These are phyloP conservation scores for Podospora pseudoanserina DNA, from an alignment of 495 filamentous ascomycete species.

Conservation along the genomic window DNA sequence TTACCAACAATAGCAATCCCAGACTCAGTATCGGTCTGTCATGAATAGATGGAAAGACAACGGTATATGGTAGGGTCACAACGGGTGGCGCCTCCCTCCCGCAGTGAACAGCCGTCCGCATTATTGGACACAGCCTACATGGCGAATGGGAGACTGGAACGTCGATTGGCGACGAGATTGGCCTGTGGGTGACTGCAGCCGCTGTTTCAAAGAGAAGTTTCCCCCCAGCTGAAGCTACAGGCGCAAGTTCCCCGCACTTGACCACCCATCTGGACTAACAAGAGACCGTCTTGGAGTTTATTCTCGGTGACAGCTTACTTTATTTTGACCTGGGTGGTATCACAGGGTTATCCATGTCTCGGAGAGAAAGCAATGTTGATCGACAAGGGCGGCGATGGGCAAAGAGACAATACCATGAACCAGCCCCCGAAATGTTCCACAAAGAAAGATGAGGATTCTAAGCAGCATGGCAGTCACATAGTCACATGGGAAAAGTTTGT, in stretches of 20 bases:
- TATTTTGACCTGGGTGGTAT: not conserved
- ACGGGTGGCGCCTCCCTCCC: slow-evolving; percentile 4
- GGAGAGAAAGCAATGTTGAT: not conserved
- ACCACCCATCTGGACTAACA: not conserved
- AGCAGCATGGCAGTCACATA: not conserved
- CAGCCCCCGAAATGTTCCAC: not conserved
- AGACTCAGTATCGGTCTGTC: not conserved
- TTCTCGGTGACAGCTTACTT: not conserved
- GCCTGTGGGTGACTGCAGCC: not conserved
- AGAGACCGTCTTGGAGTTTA: not conserved
- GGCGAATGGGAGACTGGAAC: not conserved
- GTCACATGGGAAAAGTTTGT: not conserved
- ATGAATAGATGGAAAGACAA: not conserved
- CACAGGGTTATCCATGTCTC: not conserved
- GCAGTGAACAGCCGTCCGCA: not conserved
- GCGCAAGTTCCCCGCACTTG: not conserved
- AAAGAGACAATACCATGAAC: not conserved
- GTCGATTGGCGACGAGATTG: not conserved
- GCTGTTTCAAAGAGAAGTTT: slow-evolving; percentile 9
- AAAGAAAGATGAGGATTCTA: not conserved
- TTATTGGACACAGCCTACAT: slow-evolving; percentile 1
- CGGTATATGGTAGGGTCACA: not conserved
- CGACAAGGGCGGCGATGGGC: not conserved
- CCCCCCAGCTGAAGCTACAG: slow-evolving; percentile 3
- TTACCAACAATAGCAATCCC: not conserved